Conservation (phyloP, 208 protist genomes). For the Leishmania tarentolae region DNA sequence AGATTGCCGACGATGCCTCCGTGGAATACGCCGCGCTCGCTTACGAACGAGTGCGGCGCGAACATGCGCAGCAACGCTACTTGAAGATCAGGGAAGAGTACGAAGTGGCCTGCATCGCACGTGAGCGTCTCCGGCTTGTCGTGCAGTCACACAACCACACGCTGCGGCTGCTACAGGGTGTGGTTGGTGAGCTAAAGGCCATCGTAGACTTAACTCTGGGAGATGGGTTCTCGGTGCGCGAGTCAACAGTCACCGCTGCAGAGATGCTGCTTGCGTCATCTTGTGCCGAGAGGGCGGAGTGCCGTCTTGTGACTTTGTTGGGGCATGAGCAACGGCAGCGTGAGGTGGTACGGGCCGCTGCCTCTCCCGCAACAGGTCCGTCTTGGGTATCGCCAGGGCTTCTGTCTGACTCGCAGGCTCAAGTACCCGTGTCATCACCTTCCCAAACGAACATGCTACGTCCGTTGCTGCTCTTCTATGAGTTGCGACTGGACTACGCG, state of each 20-base stretch:
- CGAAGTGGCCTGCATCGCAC: constrained; percentile 2
- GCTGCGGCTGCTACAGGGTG: not conserved
- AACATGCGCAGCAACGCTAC: constrained; percentile 8
- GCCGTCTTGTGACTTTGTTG: not conserved
- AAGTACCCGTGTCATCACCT: not conserved
- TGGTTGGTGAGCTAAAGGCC: not conserved
- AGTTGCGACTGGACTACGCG: not conserved
- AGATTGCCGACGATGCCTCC: not conserved
- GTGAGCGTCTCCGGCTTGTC: not conserved
- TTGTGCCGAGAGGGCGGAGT: not conserved
- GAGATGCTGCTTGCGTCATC: not conserved
- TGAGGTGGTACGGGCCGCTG: not conserved
- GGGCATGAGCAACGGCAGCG: not conserved
- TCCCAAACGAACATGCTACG: not conserved
- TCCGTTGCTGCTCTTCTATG: not conserved
- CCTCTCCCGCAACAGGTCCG: not conserved
- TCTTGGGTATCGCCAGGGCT: not conserved
- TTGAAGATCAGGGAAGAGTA: not conserved
- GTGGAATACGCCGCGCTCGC: constrained; percentile 6
- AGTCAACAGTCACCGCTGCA: not conserved
- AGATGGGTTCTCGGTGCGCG: not conserved
- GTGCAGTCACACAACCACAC: constrained; percentile 17
- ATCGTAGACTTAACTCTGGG: not conserved
- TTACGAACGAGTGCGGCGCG: constrained; percentile 4
- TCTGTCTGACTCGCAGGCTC: not conserved